phyloP scores from a whole-genome alignment of 2,329 filamentous ascomycete genomes.

The Trichothecium roseum region DNA sequence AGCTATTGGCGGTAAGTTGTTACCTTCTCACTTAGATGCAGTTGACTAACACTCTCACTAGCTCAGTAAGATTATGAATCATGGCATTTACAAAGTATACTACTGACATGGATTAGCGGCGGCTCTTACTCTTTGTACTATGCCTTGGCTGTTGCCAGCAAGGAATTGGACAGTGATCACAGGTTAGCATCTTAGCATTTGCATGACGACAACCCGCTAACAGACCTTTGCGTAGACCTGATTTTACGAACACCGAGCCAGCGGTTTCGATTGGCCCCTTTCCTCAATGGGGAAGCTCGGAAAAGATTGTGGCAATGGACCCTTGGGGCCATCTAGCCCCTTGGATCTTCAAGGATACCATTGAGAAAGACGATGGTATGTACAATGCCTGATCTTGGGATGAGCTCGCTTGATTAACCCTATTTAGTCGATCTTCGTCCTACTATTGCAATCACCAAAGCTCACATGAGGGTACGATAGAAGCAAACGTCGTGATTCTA shows the following conservation, averaged over 20 bases:
- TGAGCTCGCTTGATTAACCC: slow-evolving; percentile 7
- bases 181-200: slow-evolving; percentile 27
- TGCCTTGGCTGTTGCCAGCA: slow-evolving; percentile 82
- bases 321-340: slow-evolving; percentile 81
- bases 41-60: slow-evolving; percentile 18
- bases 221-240: slow-evolving; percentile 28
- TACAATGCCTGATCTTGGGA: too few relatives aligned
- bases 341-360: slow-evolving; percentile 71
- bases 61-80: slow-evolving; percentile 22
- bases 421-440: slow-evolving; percentile 66
- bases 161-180: slow-evolving; percentile 76
- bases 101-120: slow-evolving; percentile 33
- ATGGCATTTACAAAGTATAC: slow-evolving; percentile 3
- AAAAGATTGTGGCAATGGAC: slow-evolving; percentile 97
- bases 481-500: not conserved
- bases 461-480: slow-evolving; percentile 66
- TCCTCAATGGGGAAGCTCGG: slow-evolving; percentile 76
- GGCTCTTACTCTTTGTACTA: slow-evolving; percentile 96
- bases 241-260: slow-evolving; percentile 71
- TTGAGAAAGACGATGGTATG: slow-evolving; percentile 60
- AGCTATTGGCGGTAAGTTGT: slow-evolving; percentile 47
- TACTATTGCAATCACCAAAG: slow-evolving; percentile 84
- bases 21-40: slow-evolving; percentile 2
- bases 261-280: slow-evolving; percentile 85
- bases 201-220: not conserved